A percentile compares a stretch with the other conserved stretches of the same genome.
phyloP scores from a whole-genome alignment of 129 eudicot species.

The Flaveria linearis region DNA sequence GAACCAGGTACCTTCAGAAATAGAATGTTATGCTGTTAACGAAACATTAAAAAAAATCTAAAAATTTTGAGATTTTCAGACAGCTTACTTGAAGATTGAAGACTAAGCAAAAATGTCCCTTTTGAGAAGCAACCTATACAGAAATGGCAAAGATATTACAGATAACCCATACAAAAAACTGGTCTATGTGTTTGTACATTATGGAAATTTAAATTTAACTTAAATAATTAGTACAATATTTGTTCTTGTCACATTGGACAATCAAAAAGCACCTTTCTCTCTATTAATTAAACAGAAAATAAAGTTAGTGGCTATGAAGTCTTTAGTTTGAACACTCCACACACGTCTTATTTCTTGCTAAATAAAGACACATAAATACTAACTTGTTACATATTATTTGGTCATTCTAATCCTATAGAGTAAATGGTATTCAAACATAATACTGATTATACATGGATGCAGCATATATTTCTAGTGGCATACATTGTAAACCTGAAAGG shows the following conservation, averaged over 20 bases:
- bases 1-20: conserved; percentile 87
- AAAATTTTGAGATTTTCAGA: conserved; percentile 8
- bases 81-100: conserved; percentile 88
- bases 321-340: neutral
- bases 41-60: conserved; percentile 5
- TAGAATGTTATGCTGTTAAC: conserved; percentile 14
- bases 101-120: conserved; percentile 78
- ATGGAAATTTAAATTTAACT: neutral
- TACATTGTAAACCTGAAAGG: neutral
- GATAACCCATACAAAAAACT: neutral
- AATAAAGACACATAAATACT: neutral
- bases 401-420: conserved; percentile 6
- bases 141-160: conserved; percentile 15
- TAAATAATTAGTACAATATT: neutral
- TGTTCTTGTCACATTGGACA: neutral
- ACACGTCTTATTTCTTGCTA: neutral
- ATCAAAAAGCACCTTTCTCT: neutral
- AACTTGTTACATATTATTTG: neutral
- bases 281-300: neutral
- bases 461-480: neutral
- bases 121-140: conserved; percentile 84
- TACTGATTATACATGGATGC: neutral
- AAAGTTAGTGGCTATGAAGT: neutral
- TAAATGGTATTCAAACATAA: neutral
- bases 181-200: neutral